Evolutionary conservation across 306 rosid genomes (phyloP), one percentile per base, ranked within the genome.

Genomic region (Clitoria ternatea): DNA sequence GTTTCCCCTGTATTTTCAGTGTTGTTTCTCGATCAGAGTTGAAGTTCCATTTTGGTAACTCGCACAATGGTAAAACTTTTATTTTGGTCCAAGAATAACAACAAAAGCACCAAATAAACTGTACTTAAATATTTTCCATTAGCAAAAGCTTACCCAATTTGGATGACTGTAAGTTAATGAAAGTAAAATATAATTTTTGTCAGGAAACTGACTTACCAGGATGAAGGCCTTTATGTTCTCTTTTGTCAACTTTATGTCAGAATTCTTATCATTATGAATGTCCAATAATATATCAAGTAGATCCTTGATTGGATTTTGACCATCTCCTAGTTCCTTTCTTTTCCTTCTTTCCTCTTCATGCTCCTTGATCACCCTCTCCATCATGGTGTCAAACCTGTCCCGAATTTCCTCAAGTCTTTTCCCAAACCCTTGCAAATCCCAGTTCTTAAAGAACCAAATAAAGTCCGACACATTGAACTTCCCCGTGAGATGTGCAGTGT

Each of bases 201-300:
- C 43, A 13, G 36, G 50, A 37, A 1, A 33, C 0, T 50, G 30
- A 63, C 84, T 74, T 79, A 88, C 96, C 74, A 85, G 14, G 40
- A 89, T 62, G 57, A 92, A 89, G 24, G 86, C 91, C 68, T 89
- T 87, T 12, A 92, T 79, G 66, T 92, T 85, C 43, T 83, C 89
- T 27, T 47, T 80, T 9, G 79, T 81, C 81, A 92, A 37, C 60
- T 66, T 84, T 0, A 85, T 69, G 11, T 81, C 87, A 4, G 86
- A 74, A 36, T 3, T 71, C 6, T 81, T 80, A 35, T 92, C 87
- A 32, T 82, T 84, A 63, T 52, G 63, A 4, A 82, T 67, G 37
- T 82, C 86, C 52, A 91, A 80, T 5, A 91, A 70, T 66, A 91
- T 79, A 65, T 85, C 86, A 73, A 92, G 85, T 4, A 87, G 74